These are phyloP conservation scores for Kluyveromyces siamensis DNA, from an alignment of 805 yeast genomes.

Conservation along the genomic window DNA sequence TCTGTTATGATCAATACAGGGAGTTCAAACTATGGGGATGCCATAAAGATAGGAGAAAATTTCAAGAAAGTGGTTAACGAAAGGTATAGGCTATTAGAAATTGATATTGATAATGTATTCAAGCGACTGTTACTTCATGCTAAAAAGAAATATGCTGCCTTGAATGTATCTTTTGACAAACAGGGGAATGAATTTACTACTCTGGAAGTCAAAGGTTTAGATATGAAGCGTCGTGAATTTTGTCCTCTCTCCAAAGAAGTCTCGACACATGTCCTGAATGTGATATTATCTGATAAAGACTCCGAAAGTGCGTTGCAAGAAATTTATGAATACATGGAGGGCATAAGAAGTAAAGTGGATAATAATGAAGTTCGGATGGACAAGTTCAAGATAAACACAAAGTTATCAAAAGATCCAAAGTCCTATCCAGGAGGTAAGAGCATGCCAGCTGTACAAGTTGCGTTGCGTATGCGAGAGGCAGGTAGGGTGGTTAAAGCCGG, in stretches of 20 bases:
- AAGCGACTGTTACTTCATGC: slow-evolving; percentile 77
- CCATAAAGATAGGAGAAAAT: slow-evolving; percentile 72
- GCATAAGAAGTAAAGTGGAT: slow-evolving; percentile 47
- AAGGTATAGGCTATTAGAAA: slow-evolving; percentile 76
- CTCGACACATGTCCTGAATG: slow-evolving; percentile 64
- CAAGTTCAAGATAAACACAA: slow-evolving; percentile 75
- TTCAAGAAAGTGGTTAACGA: slow-evolving; percentile 84
- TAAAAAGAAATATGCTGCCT: slow-evolving; percentile 96
- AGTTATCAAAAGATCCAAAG: slow-evolving; percentile 78
- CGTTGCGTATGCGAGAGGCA: slow-evolving; percentile 64
- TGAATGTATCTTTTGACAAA: slow-evolving; percentile 46
- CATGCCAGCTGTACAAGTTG: slow-evolving; percentile 89
- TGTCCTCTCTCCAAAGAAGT: slow-evolving; percentile 88
- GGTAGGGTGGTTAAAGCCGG: slow-evolving; percentile 88
- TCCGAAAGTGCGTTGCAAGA: slow-evolving; percentile 67
- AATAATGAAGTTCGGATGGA: slow-evolving; percentile 53
- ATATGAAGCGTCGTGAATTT: slow-evolving; percentile 93
- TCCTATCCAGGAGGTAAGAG: slow-evolving; percentile 74
- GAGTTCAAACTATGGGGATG: slow-evolving; percentile 56
- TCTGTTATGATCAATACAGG: slow-evolving; percentile 98
- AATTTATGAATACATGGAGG: slow-evolving; percentile 63
- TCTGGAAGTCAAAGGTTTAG: slow-evolving; percentile 91
- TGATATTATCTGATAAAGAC: slow-evolving; percentile 62
- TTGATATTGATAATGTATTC: slow-evolving; percentile 91
- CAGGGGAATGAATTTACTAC: slow-evolving; percentile 47